Evolutionary conservation across 257 asterid genomes (phyloP).

Genomic region (Eustoma russellianum): DNA sequence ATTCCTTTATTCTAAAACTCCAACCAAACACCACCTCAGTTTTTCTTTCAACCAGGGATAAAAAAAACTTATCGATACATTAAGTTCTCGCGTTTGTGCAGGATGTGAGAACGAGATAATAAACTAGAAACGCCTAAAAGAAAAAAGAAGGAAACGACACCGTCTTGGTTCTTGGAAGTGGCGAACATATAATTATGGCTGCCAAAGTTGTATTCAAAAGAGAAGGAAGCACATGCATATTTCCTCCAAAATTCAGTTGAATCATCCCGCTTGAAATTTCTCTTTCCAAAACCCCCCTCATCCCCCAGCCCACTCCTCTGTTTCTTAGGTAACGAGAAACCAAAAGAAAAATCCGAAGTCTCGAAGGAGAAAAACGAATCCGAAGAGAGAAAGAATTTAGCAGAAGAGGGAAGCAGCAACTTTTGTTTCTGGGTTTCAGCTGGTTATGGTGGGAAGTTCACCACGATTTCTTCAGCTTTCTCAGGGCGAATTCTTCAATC

Average conservation of each 20-base stretch:
- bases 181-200: neutral
- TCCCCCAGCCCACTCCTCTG: no score
- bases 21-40: no score
- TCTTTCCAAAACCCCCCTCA: no score
- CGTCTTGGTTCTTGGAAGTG: neutral
- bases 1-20: no score
- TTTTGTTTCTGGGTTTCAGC: constrained; percentile 20
- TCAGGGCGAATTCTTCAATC: constrained; percentile 39
- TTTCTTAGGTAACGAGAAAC: constrained; percentile 13
- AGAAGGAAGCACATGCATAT: neutral
- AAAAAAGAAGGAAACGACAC: neutral
- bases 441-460: constrained; percentile 60
- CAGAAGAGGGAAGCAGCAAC: constrained; percentile 14
- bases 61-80: no score
- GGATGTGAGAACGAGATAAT: no score
- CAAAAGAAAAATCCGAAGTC: constrained; percentile 16
- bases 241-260: neutral
- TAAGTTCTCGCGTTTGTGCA: constrained; percentile 1
- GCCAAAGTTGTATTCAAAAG: neutral
- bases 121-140: no score
- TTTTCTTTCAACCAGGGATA: neutral
- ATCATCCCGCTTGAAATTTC: neutral
- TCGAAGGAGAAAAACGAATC: constrained; percentile 10
- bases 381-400: neutral
- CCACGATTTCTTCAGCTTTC: constrained; percentile 25